Base-by-base conservation (phyloP, 768 basidiomycete species). In the Daedalea quercina region DNA sequence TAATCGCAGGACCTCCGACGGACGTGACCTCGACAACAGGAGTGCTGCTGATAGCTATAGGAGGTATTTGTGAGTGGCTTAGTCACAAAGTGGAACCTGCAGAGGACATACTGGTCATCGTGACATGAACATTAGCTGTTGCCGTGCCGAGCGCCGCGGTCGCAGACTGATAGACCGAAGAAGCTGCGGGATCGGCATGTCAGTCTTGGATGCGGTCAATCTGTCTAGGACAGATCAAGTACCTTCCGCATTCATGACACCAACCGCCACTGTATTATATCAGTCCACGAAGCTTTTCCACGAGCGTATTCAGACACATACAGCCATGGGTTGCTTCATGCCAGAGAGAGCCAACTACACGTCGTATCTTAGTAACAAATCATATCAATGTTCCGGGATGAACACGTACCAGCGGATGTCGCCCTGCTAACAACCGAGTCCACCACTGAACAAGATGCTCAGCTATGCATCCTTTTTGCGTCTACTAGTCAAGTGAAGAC, bases 1-100 rank as follows among this genome's bases (percentile, higher is more conserved):
- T 65, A 55, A 63, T 55, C 24, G 54, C 64, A n/a, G 55, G 31
- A 3, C 62, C 64, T 47, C 58, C 60, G 20, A 63, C 54, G 48
- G 55, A 57, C 9, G 58, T 57, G 2, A 60, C 58, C 51, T 61
- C 56, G 24, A 63, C 61, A 42, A 65, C 41, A 31, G 60, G 58
- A 8, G 55, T 53, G 24, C 54, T 55, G 52, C 47, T 58, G 13
- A 57, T 48, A 7, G 58, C 58, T 60, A 45, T 44, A 37, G 9
- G n/a, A 3, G 3, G 15, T 11, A 1, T 3, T 3, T 1, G n/a
- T 1, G 13, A n/a, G 26, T 25, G 17, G 37, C n/a, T n/a, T 3
- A 20, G 17, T 9, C 1, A 20, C 35, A 9, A 15, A 12, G 3
- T 26, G 8, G 20, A 42, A n/a, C n/a, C n/a, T n/a, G n/a, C n/a